Conservation (phyloP, 768 basidiomycete species). For the Sutorius australiensis region DNA sequence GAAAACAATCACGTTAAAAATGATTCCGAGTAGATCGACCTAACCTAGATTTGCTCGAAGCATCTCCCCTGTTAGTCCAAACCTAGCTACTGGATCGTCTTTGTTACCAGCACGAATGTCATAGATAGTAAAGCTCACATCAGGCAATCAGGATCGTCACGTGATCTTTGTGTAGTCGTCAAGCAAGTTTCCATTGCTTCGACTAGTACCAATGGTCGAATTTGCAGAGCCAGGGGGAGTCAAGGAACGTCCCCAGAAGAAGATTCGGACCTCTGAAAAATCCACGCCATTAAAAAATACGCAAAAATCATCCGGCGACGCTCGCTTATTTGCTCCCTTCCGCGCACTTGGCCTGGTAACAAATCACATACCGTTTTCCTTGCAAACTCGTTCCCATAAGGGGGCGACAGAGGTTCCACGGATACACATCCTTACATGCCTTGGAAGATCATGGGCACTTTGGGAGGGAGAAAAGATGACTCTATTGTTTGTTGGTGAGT, state of each 20-base stretch:
- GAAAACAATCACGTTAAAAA: not conserved
- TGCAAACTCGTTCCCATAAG: slow-evolving; percentile 83
- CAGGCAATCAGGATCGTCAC: too few species aligned
- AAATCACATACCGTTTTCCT: slow-evolving; percentile 82
- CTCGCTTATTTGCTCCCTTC: slow-evolving; percentile 82
- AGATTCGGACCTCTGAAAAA: slow-evolving; percentile 11
- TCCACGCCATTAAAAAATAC: not conserved
- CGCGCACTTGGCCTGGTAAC: slow-evolving; percentile 93
- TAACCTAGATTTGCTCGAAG: not conserved
- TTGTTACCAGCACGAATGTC: not conserved
- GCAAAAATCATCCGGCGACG: slow-evolving; percentile 14
- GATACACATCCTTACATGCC: slow-evolving; percentile 79
- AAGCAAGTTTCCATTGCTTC: not conserved
- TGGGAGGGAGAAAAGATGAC: slow-evolving; percentile 96
- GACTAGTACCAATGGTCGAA: slow-evolving; percentile 15
- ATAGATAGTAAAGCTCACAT: not conserved
- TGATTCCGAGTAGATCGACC: not conserved
- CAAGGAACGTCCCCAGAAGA: slow-evolving; percentile 27
- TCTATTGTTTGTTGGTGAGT: slow-evolving; percentile 87
- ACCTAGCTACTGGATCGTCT: not conserved
- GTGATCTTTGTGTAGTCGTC: slow-evolving; percentile 1
- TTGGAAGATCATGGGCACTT: slow-evolving; percentile 88
- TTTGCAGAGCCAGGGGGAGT: slow-evolving; percentile 12
- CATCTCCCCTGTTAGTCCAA: not conserved
- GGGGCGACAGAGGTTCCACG: slow-evolving; percentile 81